Percentiles rank a stretch among this genome's conserved stretches.
Evolutionary conservation across 208 protist genomes (phyloP).

Genomic region (Crithidia fasciculata): DNA sequence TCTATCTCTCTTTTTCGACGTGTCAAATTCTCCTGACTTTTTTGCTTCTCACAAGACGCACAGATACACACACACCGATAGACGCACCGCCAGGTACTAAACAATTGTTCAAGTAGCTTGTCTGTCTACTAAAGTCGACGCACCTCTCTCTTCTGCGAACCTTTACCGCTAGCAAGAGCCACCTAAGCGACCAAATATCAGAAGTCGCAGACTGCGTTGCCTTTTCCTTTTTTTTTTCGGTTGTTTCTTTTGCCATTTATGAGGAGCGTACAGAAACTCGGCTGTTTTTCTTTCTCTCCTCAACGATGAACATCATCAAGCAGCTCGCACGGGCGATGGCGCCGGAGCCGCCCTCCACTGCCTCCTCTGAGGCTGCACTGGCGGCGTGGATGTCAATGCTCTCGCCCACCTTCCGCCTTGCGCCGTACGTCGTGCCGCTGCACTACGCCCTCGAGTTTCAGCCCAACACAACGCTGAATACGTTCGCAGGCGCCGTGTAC

Average conservation of each 20-base stretch:
- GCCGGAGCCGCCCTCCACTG: not conserved
- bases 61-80: too few relatives aligned
- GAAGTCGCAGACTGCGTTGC: too few relatives aligned
- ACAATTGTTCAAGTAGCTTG: too few relatives aligned
- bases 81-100: too few relatives aligned
- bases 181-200: too few relatives aligned
- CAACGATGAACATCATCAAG: not conserved
- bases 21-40: too few relatives aligned
- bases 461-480: slow-evolving; percentile 19
- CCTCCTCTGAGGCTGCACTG: not conserved
- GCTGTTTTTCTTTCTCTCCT: too few relatives aligned
- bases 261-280: not conserved
- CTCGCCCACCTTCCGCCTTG: slow-evolving; percentile 35
- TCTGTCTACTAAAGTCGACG: too few relatives aligned
- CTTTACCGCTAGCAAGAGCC: too few relatives aligned
- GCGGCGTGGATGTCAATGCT: slow-evolving; percentile 5
- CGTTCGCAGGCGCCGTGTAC: slow-evolving; percentile 34
- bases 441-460: slow-evolving; percentile 58
- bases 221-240: not conserved
- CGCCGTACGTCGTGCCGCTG: slow-evolving; percentile 32
- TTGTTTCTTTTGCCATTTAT: not conserved
- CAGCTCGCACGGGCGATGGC: not conserved
- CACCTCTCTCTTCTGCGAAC: too few relatives aligned
- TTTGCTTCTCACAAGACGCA: too few relatives aligned
- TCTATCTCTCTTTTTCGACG: too few relatives aligned